Percentiles rank a stretch among this genome's conserved stretches.
phyloP scores from a whole-genome alignment of 257 asterid genomes.

The Nicotiana paniculata region DNA sequence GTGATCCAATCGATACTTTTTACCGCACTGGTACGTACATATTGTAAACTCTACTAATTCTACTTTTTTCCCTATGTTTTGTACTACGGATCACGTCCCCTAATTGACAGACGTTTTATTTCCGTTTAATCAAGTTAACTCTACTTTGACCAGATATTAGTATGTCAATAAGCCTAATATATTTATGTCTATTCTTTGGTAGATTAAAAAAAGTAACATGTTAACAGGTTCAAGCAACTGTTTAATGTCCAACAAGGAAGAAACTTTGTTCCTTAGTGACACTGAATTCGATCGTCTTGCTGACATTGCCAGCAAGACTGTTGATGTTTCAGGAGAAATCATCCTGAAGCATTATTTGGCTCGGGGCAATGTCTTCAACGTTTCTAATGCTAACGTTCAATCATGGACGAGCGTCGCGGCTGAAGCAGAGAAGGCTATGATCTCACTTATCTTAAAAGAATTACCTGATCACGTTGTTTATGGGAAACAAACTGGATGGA shows the following conservation, averaged over 20 bases:
- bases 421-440: not conserved
- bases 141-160: not conserved
- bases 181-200: not conserved
- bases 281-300: not conserved
- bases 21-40: slow-evolving; percentile 18
- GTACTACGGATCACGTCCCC: slow-evolving; percentile 32
- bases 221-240: not conserved
- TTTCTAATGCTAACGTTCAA: not conserved
- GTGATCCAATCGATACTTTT: slow-evolving; percentile 19
- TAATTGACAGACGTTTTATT: not conserved
- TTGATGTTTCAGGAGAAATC: not conserved
- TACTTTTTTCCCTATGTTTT: not conserved
- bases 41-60: not conserved
- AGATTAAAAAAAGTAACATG: not conserved
- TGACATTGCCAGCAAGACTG: not conserved
- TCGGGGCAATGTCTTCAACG: not conserved
- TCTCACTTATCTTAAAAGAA: not conserved
- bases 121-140: not conserved
- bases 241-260: not conserved
- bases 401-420: not conserved
- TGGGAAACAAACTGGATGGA: not conserved
- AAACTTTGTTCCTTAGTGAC: not conserved
- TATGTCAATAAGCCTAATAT: not conserved
- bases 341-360: not conserved
- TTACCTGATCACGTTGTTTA: not conserved